Base-by-base conservation (phyloP, 2,329 filamentous ascomycete genomes). In the Monilinia aucupariae region DNA sequence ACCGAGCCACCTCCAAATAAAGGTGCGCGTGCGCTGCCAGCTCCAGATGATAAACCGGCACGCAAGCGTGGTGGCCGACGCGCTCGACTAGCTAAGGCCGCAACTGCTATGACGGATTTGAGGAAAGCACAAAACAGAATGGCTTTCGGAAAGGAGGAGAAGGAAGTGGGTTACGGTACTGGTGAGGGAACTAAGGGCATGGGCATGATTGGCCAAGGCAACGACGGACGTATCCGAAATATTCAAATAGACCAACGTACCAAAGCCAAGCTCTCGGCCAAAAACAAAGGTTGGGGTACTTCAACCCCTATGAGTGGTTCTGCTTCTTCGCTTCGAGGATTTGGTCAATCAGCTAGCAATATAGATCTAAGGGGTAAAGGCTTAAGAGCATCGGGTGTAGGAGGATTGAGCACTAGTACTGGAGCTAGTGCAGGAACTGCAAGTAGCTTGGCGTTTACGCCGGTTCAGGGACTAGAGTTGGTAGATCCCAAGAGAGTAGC, bases 71-170 rank as follows among this genome's bases (percentile, higher is more conserved):
- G 94, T 75, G 94, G 94, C 59, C 82, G 93, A 62, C 83, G 92
- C 68, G 94, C 92, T 15, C 82, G 94, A 63, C 96, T 96, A 76
- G 93, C 93, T 65, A 99, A 99, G 82, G 94, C 96, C 76, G 92
- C 93, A 4, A 91, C 91, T 8, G 93, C 94, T 65, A 96, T 97
- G 91, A 99, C 94, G 0, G 94, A 99, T 62, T 80, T 99, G 37
- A 87, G 92, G 68, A 97, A 97, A 76, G 92, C 92, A 5, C 94
- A 97, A 77, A 99, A 99, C 78, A 85, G 94, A 61, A 88, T 99
- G 84, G 91, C 88, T 0, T 99, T 99, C 72, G 92, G 92, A 64
- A 94, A 96, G 74, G 93, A 97, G 75, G 94, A 99, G 76, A 88
- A 86, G 71, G 94, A 99, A 76, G 87, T 94, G 1, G 93, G 92